phyloP scores from a whole-genome alignment of 306 rosid genomes.

The Hylodesmum podocarpum region DNA sequence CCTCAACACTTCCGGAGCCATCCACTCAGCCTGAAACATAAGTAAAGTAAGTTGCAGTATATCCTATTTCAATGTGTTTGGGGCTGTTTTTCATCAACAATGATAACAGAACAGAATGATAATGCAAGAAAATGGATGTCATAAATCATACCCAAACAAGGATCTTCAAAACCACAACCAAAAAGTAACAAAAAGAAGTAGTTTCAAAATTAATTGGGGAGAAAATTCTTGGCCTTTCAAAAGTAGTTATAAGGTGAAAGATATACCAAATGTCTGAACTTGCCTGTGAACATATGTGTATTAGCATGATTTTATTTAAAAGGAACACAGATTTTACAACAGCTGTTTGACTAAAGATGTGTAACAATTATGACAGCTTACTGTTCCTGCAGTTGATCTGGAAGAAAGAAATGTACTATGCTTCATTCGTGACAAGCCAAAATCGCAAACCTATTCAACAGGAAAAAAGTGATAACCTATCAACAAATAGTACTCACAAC shows the following conservation, averaged over 20 bases:
- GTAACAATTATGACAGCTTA: constrained; percentile 44
- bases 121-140: constrained; percentile 19
- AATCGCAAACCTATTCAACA: constrained; percentile 82
- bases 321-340: not conserved
- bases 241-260: not conserved
- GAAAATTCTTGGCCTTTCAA: not conserved
- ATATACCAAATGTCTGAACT: not conserved
- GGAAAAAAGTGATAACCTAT: constrained; percentile 1
- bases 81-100: not conserved
- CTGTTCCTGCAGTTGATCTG: constrained; percentile 98
- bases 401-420: constrained; percentile 95
- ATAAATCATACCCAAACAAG: constrained; percentile 8
- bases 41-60: constrained; percentile 26
- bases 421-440: constrained; percentile 93
- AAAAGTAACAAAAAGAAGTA: constrained; percentile 7
- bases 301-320: not conserved
- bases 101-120: constrained; percentile 17
- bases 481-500: constrained; percentile 22
- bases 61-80: constrained; percentile 9
- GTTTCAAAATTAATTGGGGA: not conserved
- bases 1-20: constrained; percentile 99
- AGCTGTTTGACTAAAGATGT: constrained; percentile 22
- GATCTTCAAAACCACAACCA: not conserved
- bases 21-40: constrained; percentile 95
- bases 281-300: not conserved